A percentile compares a stretch with the other conserved stretches of the same genome.
phyloP scores from a whole-genome alignment of 352 stramenopile species.

The Poterioochromonas sp. region DNA sequence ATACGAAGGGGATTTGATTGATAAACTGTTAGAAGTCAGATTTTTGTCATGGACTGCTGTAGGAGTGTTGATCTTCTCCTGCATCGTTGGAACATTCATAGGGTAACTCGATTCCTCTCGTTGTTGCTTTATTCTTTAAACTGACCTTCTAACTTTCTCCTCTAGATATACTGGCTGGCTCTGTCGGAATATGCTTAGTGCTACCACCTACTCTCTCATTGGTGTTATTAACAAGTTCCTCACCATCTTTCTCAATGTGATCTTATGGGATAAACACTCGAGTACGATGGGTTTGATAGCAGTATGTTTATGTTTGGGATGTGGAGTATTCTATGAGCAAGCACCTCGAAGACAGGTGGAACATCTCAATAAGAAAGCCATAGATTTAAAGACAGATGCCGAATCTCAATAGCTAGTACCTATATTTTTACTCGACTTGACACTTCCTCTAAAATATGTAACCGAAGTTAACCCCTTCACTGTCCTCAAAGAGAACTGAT shows the following conservation, averaged over 20 bases:
- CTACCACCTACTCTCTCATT: conserved; percentile 58
- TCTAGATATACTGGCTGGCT: conserved; percentile 51
- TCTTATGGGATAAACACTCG: conserved; percentile 70
- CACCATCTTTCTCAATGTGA: conserved; percentile 62
- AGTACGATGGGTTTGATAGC: conserved; percentile 49
- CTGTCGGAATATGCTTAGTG: conserved; percentile 55
- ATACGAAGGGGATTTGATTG: conserved; percentile 49
- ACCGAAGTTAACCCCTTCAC: too few species aligned
- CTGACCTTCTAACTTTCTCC: not conserved
- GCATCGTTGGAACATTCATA: conserved; percentile 60
- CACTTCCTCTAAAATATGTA: too few species aligned
- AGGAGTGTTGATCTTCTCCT: conserved; percentile 51
- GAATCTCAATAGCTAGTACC: too few species aligned
- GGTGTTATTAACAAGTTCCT: conserved; percentile 69
- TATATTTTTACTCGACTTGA: too few species aligned
- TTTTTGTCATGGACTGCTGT: conserved; percentile 32
- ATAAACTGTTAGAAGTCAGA: conserved; percentile 45
- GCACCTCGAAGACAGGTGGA: conserved; percentile 52
- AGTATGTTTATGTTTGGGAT: conserved; percentile 59
- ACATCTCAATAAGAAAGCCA: too few species aligned
- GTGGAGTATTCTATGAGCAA: conserved; percentile 57
- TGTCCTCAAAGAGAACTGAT: too few species aligned
- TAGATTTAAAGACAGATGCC: too few species aligned
- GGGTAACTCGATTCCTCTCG: conserved; percentile 43
- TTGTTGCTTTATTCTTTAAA: conserved; percentile 41